phyloP scores from a whole-genome alignment of 2,329 filamentous ascomycete genomes.

The Gaeumannomyces tritici region DNA sequence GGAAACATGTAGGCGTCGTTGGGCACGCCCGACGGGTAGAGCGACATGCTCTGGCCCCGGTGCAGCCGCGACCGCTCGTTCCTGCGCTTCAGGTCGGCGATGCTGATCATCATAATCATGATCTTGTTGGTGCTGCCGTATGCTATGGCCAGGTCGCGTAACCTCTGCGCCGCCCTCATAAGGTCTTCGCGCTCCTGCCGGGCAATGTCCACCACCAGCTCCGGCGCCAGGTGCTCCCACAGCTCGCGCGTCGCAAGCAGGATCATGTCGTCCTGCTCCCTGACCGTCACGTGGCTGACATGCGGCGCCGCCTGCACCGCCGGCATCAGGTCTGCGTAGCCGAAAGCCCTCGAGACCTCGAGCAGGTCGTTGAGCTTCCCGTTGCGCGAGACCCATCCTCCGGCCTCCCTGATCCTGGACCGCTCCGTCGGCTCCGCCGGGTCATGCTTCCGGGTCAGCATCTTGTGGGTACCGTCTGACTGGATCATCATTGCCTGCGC shows the following conservation, averaged over 20 bases:
- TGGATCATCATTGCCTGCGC: conserved; percentile 93
- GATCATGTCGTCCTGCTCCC: conserved; percentile 88
- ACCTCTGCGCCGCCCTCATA: conserved; percentile 90
- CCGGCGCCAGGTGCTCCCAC: conserved; percentile 88
- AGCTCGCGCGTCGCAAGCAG: conserved; percentile 84
- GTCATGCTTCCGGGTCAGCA: conserved; percentile 86
- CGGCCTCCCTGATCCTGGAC: conserved; percentile 83
- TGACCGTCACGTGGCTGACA: conserved; percentile 66
- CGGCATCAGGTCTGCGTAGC: conserved; percentile 86
- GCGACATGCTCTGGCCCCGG: conserved; percentile 74
- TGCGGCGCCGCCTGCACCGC: conserved; percentile 86
- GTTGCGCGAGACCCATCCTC: conserved; percentile 90
- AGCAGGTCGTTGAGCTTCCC: conserved; percentile 88
- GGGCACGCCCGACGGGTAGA: conserved; percentile 66
- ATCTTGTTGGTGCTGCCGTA: conserved; percentile 92
- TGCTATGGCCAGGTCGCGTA: conserved; percentile 88
- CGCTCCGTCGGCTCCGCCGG: conserved; percentile 79
- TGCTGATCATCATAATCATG: conserved; percentile 98
- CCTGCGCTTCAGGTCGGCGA: conserved; percentile 80
- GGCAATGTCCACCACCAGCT: conserved; percentile 85
- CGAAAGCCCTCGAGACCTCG: conserved; percentile 88
- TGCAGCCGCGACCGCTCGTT: conserved; percentile 62
- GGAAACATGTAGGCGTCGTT: conserved; percentile 59
- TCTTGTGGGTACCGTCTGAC: conserved; percentile 72
- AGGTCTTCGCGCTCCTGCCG: conserved; percentile 78